Percentiles rank a stretch among this genome's conserved stretches.
Conservation (phyloP, 352 stramenopile species). For the Pythium rhizo-oryzae region DNA sequence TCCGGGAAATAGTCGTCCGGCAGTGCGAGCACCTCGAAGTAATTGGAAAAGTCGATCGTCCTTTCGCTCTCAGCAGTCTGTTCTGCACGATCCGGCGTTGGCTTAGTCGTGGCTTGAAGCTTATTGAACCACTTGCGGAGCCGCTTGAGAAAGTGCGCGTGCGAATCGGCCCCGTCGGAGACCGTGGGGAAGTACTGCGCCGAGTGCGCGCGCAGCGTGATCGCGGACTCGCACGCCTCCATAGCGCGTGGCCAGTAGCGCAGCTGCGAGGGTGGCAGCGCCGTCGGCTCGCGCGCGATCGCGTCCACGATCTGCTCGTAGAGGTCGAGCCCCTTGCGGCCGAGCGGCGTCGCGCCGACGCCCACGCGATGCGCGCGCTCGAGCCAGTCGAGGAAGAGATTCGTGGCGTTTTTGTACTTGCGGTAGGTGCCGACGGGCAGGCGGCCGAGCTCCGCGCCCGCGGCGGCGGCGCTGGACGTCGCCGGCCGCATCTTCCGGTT, state of each 20-base stretch:
- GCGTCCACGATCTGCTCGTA: conserved; percentile 14
- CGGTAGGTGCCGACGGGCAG: not conserved
- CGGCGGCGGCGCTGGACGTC: no score
- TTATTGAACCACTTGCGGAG: conserved; percentile 7
- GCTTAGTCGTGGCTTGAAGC: not conserved
- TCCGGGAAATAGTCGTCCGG: conserved; percentile 10
- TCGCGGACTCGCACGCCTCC: conserved; percentile 11
- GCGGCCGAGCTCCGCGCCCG: no score
- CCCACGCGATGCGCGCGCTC: conserved; percentile 1
- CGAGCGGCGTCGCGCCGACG: not conserved
- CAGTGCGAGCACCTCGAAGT: conserved; percentile 11
- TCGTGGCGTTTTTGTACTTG: not conserved
- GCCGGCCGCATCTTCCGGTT: no score
- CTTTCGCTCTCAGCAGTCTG: not conserved
- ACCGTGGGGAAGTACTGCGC: conserved; percentile 5
- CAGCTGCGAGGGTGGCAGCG: conserved; percentile 10
- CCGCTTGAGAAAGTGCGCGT: conserved; percentile 9
- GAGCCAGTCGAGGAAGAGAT: conserved; percentile 3
- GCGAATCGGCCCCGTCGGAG: not conserved
- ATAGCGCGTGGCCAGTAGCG: conserved; percentile 5
- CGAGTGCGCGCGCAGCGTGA: conserved; percentile 17
- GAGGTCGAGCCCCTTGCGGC: conserved; percentile 1
- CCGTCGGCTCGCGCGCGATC: conserved; percentile 7
- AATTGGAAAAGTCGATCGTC: conserved; percentile 5
- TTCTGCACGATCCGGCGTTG: not conserved